Conservation (phyloP, 495 filamentous ascomycete genomes). For the Penicillium cosmopolitanum region DNA sequence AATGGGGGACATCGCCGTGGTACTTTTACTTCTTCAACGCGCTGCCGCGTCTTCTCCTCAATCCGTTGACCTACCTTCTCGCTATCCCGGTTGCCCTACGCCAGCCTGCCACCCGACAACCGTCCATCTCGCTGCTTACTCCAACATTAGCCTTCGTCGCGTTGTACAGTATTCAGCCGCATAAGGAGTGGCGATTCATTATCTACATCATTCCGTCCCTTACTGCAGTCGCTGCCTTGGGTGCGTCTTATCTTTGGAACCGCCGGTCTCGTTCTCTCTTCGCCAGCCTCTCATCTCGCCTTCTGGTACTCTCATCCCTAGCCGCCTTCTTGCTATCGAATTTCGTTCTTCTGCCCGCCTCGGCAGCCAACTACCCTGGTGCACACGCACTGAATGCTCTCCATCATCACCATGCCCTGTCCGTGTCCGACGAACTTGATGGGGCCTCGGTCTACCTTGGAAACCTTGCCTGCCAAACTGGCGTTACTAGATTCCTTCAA, state of each 20-base stretch:
- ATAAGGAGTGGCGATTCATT: constrained; percentile 97
- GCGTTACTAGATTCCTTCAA: constrained; percentile 84
- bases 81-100: constrained; percentile 68
- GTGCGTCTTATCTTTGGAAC: constrained; percentile 74
- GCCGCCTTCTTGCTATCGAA: constrained; percentile 61
- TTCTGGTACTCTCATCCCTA: constrained; percentile 65
- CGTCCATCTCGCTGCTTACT: constrained; percentile 57
- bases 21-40: constrained; percentile 84
- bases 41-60: constrained; percentile 80
- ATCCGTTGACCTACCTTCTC: constrained; percentile 65
- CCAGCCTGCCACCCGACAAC: constrained; percentile 50
- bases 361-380: constrained; percentile 87
- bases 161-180: constrained; percentile 82
- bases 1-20: constrained; percentile 87
- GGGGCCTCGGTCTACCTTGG: constrained; percentile 70
- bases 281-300: constrained; percentile 40
- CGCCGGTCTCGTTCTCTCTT: constrained; percentile 61
- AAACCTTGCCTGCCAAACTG: constrained; percentile 90
- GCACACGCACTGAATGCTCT: constrained; percentile 67
- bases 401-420: constrained; percentile 37
- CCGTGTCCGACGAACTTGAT: constrained; percentile 17
- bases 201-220: constrained; percentile 82
- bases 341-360: constrained; percentile 66
- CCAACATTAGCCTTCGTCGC: constrained; percentile 73
- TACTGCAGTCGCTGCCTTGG: constrained; percentile 75